Base-by-base conservation (phyloP, 257 asterid species). In the Solanum virginianum region DNA sequence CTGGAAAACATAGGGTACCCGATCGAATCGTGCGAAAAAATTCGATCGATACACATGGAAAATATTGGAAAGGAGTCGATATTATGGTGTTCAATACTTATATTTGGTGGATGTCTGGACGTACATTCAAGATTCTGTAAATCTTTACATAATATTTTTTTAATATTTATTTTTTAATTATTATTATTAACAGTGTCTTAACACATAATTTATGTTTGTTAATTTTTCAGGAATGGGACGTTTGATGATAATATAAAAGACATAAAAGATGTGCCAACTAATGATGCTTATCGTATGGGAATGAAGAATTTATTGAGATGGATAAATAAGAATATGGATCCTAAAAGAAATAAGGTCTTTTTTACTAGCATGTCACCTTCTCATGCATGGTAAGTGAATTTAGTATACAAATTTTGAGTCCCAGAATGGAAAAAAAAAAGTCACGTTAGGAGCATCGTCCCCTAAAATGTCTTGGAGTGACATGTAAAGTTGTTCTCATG, bases 51-150 rank as follows among this genome's bases (percentile, higher is more conserved):
- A 88, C 85, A 72, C 98, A 94, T 53, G 99, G 97, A 0, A 72
- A 89, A 8, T 80, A 90, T 41, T 95, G 99, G 99, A 91, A 87
- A 88, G 91, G 90, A 57, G 97, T 90, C 0, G 97, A 96, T 54
- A 93, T 96, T n/a, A 66, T 96, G 79, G 90, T 96, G 11, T 93
- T 96, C 93, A 93, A 95, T 86, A 88, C 98, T 6, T 96, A 94
- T 80, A 87, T 93, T 65, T 96, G 99, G 99, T 95, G 99, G 99
- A 90, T 88, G 82, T 41, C 91, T 2, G 94, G 93, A 59, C 60
- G 43, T 16, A 85, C 86, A 62, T 88, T 95, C 88, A 89, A 91
- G 65, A 83, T 95, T 45, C 56, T 92, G 98, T 95, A 89, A 84
- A 77, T 15, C 32, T 26, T 17, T 55, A 63, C 15, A 66, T 18